phyloP scores from a whole-genome alignment of 768 basidiomycete species.

The Asterophora parasitica region DNA sequence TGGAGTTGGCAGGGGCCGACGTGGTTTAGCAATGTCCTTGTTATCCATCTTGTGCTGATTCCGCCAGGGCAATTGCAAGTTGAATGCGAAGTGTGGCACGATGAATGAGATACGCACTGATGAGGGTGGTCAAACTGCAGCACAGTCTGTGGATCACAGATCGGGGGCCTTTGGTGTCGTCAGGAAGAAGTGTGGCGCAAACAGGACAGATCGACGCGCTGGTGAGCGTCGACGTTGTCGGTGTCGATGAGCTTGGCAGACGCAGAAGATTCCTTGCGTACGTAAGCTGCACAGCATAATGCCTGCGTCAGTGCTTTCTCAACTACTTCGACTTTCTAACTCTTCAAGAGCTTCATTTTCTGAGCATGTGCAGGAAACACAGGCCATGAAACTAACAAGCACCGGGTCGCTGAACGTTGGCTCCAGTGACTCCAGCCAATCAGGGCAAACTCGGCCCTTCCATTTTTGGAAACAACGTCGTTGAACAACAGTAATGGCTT shows the following conservation, averaged over 20 bases:
- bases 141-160: background rate
- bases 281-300: conserved; percentile 8
- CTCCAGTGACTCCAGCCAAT: conserved; percentile 9
- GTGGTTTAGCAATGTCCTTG: conserved; percentile 36
- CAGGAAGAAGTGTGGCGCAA: background rate
- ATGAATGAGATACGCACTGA: conserved; percentile 3
- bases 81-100: background rate
- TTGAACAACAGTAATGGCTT: no score
- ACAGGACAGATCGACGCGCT: conserved; percentile 1
- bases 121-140: background rate
- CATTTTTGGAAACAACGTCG: conserved; percentile 11
- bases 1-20: conserved; percentile 46
- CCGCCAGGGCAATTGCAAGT: background rate
- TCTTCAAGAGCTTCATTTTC: no score
- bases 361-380: no score
- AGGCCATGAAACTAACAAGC: no score
- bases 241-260: background rate
- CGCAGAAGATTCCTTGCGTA: conserved; percentile 1
- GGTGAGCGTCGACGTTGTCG: background rate
- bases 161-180: background rate
- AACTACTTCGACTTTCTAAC: no score
- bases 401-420: background rate
- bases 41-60: conserved; percentile 39
- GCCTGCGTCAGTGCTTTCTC: no score
- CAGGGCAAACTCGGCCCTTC: conserved; percentile 9